These are phyloP conservation scores for Globisporangium radiosum DNA, from an alignment of 352 stramenopile genomes.

Conservation along the genomic window DNA sequence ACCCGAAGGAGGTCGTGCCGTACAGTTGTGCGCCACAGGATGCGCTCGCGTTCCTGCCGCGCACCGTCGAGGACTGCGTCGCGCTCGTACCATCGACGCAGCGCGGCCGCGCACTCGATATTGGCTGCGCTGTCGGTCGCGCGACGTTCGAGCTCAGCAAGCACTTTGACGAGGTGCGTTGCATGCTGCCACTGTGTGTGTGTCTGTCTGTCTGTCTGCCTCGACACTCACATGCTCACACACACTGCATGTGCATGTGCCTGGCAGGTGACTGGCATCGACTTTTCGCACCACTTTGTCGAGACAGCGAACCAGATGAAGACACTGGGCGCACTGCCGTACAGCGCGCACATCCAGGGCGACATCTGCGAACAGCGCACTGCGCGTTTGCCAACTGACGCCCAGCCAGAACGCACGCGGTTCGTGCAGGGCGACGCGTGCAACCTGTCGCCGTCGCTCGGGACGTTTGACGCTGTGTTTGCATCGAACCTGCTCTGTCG, in stretches of 20 bases:
- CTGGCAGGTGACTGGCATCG: constrained; percentile 83
- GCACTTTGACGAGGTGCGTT: constrained; percentile 82
- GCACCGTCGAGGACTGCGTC: constrained; percentile 70
- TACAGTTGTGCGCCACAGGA: constrained; percentile 71
- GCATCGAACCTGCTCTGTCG: constrained; percentile 95
- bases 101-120: constrained; percentile 86
- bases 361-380: constrained; percentile 63
- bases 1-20: constrained; percentile 54
- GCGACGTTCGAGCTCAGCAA: constrained; percentile 92
- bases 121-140: constrained; percentile 93
- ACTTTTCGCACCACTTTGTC: constrained; percentile 91
- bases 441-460: constrained; percentile 62
- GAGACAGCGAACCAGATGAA: constrained; percentile 86
- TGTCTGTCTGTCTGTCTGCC: not conserved
- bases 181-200: not conserved
- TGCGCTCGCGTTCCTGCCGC: constrained; percentile 82
- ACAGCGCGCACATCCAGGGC: constrained; percentile 86
- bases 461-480: constrained; percentile 93
- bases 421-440: constrained; percentile 95
- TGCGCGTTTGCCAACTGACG: constrained; percentile 53
- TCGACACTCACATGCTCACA: not conserved
- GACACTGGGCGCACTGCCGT: constrained; percentile 63
- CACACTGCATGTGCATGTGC: too few relatives aligned
- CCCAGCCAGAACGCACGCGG: constrained; percentile 52
- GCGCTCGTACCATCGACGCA: constrained; percentile 39